A percentile compares a stretch with the other conserved stretches of the same genome.
Conservation (phyloP, 2,329 filamentous ascomycete species). For the Exophiala alcalophila region DNA sequence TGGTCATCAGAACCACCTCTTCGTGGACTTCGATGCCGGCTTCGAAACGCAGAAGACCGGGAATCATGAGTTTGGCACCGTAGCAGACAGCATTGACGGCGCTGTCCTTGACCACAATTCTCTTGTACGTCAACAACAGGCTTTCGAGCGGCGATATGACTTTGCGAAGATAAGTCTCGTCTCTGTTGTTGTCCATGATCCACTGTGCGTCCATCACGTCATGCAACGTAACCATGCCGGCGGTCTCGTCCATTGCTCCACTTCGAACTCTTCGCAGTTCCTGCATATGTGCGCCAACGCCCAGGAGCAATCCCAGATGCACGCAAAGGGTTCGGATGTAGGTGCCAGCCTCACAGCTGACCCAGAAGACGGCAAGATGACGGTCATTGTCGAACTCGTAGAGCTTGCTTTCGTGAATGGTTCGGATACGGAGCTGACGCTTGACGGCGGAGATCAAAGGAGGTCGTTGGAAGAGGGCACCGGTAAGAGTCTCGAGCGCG, state of each 20-base stretch:
- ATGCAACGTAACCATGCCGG: conserved; percentile 88
- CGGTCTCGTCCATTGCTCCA: conserved; percentile 90
- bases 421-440: conserved; percentile 95
- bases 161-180: conserved; percentile 85
- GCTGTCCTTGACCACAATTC: conserved; percentile 95
- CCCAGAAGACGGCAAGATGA: conserved; percentile 97
- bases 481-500: conserved; percentile 91
- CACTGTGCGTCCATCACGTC: conserved; percentile 95
- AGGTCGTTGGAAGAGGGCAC: conserved; percentile 94
- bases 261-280: conserved; percentile 90
- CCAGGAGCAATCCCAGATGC: conserved; percentile 72
- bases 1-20: conserved; percentile 97
- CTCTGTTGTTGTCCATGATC: conserved; percentile 90
- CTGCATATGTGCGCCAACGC: conserved; percentile 97
- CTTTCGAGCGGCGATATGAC: conserved; percentile 93
- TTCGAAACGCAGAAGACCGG: conserved; percentile 90
- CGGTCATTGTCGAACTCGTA: conserved; percentile 98
- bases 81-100: conserved; percentile 98
- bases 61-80: conserved; percentile 98
- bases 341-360: conserved; percentile 96
- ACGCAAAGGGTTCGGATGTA: conserved; percentile 99
- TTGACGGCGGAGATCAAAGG: conserved; percentile 98
- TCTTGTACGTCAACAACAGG: conserved; percentile 88
- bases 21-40: conserved; percentile 88
- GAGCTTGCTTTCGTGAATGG: conserved; percentile 95